Percentiles rank a stretch among this genome's conserved stretches.
Evolutionary conservation across 2,329 filamentous ascomycete species (phyloP).

Genomic region (Sclerotinia minor): DNA sequence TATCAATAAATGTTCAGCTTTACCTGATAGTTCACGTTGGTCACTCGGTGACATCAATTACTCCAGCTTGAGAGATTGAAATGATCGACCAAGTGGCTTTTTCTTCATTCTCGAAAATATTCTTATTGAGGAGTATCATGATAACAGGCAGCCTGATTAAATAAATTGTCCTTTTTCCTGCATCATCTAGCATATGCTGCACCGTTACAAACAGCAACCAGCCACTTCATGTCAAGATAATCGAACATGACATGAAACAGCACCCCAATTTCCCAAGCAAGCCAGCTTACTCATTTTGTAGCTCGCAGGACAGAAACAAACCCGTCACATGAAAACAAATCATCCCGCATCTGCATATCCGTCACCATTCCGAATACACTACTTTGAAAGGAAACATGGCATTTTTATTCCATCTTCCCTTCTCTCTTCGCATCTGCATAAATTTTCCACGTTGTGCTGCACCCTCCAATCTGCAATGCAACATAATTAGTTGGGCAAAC

Average conservation of each 20-base stretch:
- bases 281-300: constrained; percentile 9
- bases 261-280: not conserved
- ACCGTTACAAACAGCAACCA: not conserved
- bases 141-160: not conserved
- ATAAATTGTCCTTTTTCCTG: not conserved
- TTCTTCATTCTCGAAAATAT: not conserved
- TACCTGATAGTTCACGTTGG: constrained; percentile 2
- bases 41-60: constrained; percentile 18
- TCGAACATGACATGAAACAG: constrained; percentile 6
- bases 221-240: not conserved
- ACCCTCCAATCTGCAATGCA: constrained; percentile 18
- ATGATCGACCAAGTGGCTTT: constrained; percentile 19
- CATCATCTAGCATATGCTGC: constrained; percentile 1
- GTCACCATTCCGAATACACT: not conserved
- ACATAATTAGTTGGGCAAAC: not conserved
- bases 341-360: constrained; percentile 17
- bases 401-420: constrained; percentile 5
- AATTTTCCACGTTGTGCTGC: constrained; percentile 22
- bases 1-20: constrained; percentile 20
- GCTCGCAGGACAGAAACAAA: not conserved
- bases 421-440: constrained; percentile 12
- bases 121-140: not conserved
- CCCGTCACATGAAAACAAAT: constrained; percentile 4
- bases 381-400: not conserved
- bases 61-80: constrained; percentile 11